Percentiles rank a stretch among this genome's conserved stretches.
phyloP scores from a whole-genome alignment of 768 basidiomycete species.

The Panellus pusillus region DNA sequence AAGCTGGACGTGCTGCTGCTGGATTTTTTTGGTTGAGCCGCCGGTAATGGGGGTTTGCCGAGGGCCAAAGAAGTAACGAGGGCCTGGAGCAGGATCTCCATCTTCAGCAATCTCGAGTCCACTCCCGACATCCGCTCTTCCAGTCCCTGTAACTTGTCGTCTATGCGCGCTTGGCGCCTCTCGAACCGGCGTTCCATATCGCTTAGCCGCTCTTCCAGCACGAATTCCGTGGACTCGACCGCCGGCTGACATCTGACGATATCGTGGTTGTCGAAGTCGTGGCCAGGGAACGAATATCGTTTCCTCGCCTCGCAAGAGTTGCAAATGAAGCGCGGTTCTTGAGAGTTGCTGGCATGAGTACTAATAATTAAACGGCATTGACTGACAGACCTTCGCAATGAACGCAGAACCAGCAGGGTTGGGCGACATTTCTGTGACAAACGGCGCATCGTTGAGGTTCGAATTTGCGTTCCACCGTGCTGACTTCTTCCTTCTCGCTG shows the following conservation, averaged over 20 bases:
- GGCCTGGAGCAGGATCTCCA: conserved; percentile 21
- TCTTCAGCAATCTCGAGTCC: conserved; percentile 18
- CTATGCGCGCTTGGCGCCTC: conserved; percentile 13
- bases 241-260: conserved; percentile 20
- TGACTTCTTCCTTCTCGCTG: neutral
- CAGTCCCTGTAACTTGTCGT: conserved; percentile 7
- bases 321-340: conserved; percentile 21
- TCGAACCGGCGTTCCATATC: conserved; percentile 19
- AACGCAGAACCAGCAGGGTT: conserved; percentile 34
- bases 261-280: conserved; percentile 24
- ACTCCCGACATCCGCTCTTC: conserved; percentile 18
- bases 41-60: neutral
- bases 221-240: conserved; percentile 2
- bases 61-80: conserved; percentile 4
- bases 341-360: neutral
- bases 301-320: conserved; percentile 20
- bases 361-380: neutral
- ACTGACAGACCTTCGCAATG: conserved; percentile 24
- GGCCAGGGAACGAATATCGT: conserved; percentile 9
- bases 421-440: conserved; percentile 19
- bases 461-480: neutral
- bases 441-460: conserved; percentile 21
- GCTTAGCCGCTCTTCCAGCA: conserved; percentile 22
- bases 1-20: neutral
- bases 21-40: neutral